A percentile compares a stretch with the other conserved stretches of the same genome.
phyloP scores from a whole-genome alignment of 169 alveolate species.

The Plasmodium fragile region DNA sequence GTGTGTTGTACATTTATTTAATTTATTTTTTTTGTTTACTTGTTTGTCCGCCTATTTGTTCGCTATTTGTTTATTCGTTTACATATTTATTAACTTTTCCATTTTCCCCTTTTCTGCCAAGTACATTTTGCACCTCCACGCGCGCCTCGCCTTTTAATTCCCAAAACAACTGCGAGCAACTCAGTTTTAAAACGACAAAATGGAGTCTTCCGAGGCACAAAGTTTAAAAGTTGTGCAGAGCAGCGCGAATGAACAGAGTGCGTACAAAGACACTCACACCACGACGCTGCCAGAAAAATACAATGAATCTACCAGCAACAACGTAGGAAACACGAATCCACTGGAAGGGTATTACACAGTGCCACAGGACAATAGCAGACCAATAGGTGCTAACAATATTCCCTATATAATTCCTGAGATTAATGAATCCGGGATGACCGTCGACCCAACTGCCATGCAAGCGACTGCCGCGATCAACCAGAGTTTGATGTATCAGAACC shows the following conservation, averaged over 20 bases:
- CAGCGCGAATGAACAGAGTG: slow-evolving; percentile 36
- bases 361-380: slow-evolving; percentile 31
- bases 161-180: slow-evolving; percentile 10
- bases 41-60: slow-evolving; percentile 7
- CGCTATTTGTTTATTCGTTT: background rate
- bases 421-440: slow-evolving; percentile 36
- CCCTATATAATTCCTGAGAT: slow-evolving; percentile 59
- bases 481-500: slow-evolving; percentile 70
- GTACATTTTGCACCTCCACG: background rate
- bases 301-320: slow-evolving; percentile 29
- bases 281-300: slow-evolving; percentile 35
- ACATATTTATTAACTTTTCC: slow-evolving; percentile 8
- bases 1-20: background rate
- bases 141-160: slow-evolving; percentile 17
- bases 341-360: slow-evolving; percentile 58
- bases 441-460: slow-evolving; percentile 75
- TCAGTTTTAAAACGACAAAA: slow-evolving; percentile 35
- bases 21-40: background rate
- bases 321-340: slow-evolving; percentile 22
- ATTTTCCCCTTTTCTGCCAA: background rate
- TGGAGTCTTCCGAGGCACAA: slow-evolving; percentile 44
- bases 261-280: slow-evolving; percentile 32
- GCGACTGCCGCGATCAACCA: slow-evolving; percentile 74
- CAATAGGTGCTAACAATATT: slow-evolving; percentile 59
- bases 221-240: slow-evolving; percentile 29